Conservation (phyloP, 768 basidiomycete species). For the Galerina sulciceps region DNA sequence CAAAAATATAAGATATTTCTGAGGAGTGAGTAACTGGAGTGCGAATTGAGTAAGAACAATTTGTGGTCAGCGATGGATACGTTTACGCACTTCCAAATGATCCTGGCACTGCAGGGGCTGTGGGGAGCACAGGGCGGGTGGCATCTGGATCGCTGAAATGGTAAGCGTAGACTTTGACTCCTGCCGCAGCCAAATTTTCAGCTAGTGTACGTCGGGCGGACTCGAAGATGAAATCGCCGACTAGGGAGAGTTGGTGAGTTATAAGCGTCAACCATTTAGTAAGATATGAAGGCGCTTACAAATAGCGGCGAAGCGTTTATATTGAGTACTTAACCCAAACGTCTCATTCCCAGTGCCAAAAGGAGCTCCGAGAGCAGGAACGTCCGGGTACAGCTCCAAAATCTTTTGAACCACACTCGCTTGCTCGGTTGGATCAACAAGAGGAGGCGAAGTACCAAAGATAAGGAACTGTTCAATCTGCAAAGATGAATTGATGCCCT, state of each 20-base stretch:
- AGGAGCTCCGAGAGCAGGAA: slow-evolving; percentile 44
- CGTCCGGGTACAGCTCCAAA: slow-evolving; percentile 41
- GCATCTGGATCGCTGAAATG: slow-evolving; percentile 37
- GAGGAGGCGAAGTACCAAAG: slow-evolving; percentile 24
- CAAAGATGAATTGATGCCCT: slow-evolving; percentile 22
- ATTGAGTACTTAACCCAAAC: slow-evolving; percentile 36
- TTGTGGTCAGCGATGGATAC: background rate
- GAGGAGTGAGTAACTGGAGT: slow-evolving; percentile 18
- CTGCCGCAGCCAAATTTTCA: slow-evolving; percentile 36
- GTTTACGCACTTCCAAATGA: slow-evolving; percentile 28
- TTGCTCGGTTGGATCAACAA: slow-evolving; percentile 20
- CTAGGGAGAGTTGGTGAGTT: slow-evolving; percentile 8
- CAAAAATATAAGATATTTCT: slow-evolving; percentile 36
- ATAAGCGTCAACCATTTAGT: slow-evolving; percentile 2
- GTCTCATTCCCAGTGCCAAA: slow-evolving; percentile 46
- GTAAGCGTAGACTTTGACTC: slow-evolving; percentile 40
- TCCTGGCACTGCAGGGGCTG: slow-evolving; percentile 23
- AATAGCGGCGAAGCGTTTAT: slow-evolving; percentile 31
- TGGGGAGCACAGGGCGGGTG: background rate
- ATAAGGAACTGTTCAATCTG: slow-evolving; percentile 28
- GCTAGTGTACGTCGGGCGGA: slow-evolving; percentile 29
- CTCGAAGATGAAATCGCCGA: slow-evolving; percentile 34
- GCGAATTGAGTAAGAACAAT: background rate
- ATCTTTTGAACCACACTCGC: slow-evolving; percentile 21
- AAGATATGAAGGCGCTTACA: slow-evolving; percentile 21